Base-by-base conservation (phyloP, 169 alveolate species). In the Plasmodium fragile region DNA sequence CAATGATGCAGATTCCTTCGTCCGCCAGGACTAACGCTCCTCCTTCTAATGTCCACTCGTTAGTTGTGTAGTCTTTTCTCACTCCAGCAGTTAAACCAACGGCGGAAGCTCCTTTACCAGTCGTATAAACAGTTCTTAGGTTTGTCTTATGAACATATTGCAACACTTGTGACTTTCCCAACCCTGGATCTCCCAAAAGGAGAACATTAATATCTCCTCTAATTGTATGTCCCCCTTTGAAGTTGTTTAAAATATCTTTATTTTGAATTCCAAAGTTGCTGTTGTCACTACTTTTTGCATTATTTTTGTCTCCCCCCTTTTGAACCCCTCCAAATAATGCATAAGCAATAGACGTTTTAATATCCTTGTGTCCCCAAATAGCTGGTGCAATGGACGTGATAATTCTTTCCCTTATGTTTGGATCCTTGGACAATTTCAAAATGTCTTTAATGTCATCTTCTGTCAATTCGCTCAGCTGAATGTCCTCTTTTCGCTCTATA, bases 81-180 rank as follows among this genome's bases (percentile, higher is more conserved):
- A 98, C 99, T 72, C 99, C 99, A 5, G 99, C 99, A 0, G 99
- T 99, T 55, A 99, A 98, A 84, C 99, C 99, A 52, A 99, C 99
- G 1, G 99, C 99, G 22, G 99, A 97, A 22, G 99, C 99, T 25
- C 99, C 99, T 94, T 99, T 99, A 30, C 99, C 99, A 18, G 99
- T 99, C 16, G 99, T 98, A 95, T 98, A 98, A 30, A 99, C 99
- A 16, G 98, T 97, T 82, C 99, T 96, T 32, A 98, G 98, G 95
- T 98, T 98, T 39, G 99, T 98, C 94, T 99, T 98, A 94, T 99
- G 99, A 10, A 99, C 99, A 96, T 98, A 99, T 92, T 99, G 99
- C 83, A 99, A 97, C 93, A 99, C 99, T 94, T 99, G 99, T 36
- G 99, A 98, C 95, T 99, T 99, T n/a, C 99, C 99, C 39, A 99